phyloP scores from a whole-genome alignment of 2,329 filamentous ascomycete species.

The Xylaria sp. region DNA sequence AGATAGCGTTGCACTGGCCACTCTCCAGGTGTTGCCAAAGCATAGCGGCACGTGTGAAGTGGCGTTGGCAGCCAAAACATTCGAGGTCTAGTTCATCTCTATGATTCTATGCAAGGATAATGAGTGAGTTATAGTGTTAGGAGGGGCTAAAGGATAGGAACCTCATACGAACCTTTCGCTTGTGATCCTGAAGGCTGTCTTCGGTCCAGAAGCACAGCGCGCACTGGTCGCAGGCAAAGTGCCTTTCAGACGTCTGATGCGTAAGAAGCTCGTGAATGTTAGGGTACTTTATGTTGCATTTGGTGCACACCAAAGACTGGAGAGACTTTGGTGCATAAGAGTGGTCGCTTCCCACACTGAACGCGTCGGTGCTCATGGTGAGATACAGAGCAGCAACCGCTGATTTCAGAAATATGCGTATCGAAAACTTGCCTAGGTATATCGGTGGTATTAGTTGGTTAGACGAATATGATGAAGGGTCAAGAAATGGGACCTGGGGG shows the following conservation, averaged over 20 bases:
- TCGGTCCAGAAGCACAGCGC: constrained; percentile 25
- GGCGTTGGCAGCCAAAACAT: constrained; percentile 59
- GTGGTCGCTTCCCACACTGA: constrained; percentile 18
- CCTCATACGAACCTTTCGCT: constrained; percentile 32
- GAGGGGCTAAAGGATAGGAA: not conserved
- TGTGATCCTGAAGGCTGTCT: constrained; percentile 32
- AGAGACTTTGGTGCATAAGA: constrained; percentile 4
- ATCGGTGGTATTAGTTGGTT: not conserved
- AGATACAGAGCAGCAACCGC: not conserved
- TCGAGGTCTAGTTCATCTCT: constrained; percentile 53
- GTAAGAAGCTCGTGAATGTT: constrained; percentile 22
- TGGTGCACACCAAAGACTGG: constrained; percentile 29
- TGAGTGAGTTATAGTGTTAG: constrained; percentile 23
- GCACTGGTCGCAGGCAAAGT: constrained; percentile 40
- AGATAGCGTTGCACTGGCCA: constrained; percentile 53
- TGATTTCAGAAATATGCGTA: not conserved
- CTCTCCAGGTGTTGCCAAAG: constrained; percentile 60
- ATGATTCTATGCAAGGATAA: constrained; percentile 50
- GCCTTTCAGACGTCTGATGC: constrained; percentile 34
- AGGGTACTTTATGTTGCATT: constrained; percentile 31
- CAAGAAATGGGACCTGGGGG: too few species aligned
- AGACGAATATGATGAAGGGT: not conserved
- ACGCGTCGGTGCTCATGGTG: not conserved
- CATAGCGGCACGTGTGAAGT: constrained; percentile 51
- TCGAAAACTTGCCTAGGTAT: not conserved